Base-by-base conservation (phyloP, 2,329 filamentous ascomycete species). In the Blumeria graminis region DNA sequence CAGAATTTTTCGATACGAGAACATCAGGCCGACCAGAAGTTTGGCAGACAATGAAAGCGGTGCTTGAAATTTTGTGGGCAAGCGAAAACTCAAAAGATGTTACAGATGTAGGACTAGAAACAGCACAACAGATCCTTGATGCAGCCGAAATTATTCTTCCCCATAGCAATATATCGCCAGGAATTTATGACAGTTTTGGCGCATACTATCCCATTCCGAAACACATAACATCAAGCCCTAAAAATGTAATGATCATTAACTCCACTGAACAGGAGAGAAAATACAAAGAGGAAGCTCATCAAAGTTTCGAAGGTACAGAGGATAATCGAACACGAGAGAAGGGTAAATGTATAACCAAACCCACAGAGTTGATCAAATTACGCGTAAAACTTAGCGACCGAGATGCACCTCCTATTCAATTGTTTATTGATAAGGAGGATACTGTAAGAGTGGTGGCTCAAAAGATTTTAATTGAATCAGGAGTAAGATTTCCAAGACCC, bases 1-100 rank as follows among this genome's bases (percentile, higher is more conserved):
- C 70, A 53, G 87, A 87, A 59, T 95, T 93, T 72, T 96, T 94
- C 68, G 88, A 95, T 59, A 95, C 89, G 1, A 74, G 87, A 51
- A 86, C 93, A 14, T 84, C 83, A 0, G 87, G 87, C 1, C 75
- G 79, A 3, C 64, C 75, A 4, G 86, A 94, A 68, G 76, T 92
- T 32, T 96, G 90, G 90, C 78, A 78, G 62, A 82, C 85, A 0
- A 68, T 95, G 13, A 75, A 76, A 50, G 71, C 79, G 0, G 83
- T 81, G 0, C 73, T 87, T 16, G 76, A 84, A 59, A 71, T 85
- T 6, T 67, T 94, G 59, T 82, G 82, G 70, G 72, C 41, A 55
- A 64, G 63, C 13, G 63, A 66, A 0, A 73, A 61, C 56, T 56
- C 58, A 7, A 62, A 65, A 0, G 73, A 70, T 0, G 45, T 8